Evolutionary conservation across 805 yeast species (phyloP), one percentile per base, ranked within the genome.

Genomic region (Starmerella bombi): DNA sequence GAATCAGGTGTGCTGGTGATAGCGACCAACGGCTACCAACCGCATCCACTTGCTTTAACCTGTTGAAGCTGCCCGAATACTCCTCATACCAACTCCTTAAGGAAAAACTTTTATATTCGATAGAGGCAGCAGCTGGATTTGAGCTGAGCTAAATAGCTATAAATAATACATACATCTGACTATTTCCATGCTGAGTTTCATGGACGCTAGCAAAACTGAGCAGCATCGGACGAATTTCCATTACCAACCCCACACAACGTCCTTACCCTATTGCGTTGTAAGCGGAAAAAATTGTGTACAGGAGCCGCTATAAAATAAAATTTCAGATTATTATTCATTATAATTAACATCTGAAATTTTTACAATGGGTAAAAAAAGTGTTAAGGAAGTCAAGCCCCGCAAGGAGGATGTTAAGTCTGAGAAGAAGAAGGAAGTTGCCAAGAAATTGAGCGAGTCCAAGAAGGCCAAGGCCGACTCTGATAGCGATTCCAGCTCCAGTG

Each of bases 21-120:
- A 48, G 53, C 2, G 66, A 65, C 2, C 15, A 28, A 1, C 62
- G 93, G 23, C 63, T 91, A 30, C 98, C 98, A 0, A 83, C 96
- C 0, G 80, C 97, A 0, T 75, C 95, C 0, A 91, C 98, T 0
- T 91, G 98, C 65, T 82, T 85, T 23, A 91, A 91, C 55, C 60
- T 91, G 42, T 63, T 91, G 45, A 85, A 80, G 53, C 59, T 91
- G 21, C 98, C 98, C 0, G 80, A 85, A 55, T 91, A 91, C 58
- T 61, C 64, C 48, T 63, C 79, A 50, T 79, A 75, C 52, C 58
- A 65, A 31, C 20, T 69, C 2, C 60, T 91, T 32, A 67, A 67
- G 42, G 61, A 69, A 32, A 86, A 85, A 57, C 59, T 88, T 39
- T 55, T 84, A 19, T 83, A 80, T 57, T 75, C 94, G 1, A 85